These are phyloP conservation scores for Amanita molliuscula DNA, from an alignment of 768 basidiomycete genomes.

Conservation along the genomic window DNA sequence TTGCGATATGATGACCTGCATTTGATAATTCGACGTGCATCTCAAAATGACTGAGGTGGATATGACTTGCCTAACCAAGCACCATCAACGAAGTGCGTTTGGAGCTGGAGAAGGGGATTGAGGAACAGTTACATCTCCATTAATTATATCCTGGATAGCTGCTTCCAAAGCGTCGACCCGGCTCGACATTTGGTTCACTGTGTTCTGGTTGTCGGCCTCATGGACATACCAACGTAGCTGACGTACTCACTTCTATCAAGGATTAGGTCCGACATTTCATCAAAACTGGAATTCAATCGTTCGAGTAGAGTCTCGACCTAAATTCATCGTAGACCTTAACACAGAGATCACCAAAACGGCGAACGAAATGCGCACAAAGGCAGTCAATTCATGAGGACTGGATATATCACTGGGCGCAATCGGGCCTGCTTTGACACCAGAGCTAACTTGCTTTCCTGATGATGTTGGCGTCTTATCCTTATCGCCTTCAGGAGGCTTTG, in stretches of 20 bases:
- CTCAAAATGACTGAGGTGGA: not conserved
- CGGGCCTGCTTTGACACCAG: slow-evolving; percentile 23
- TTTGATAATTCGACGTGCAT: not conserved
- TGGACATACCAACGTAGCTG: slow-evolving; percentile 3
- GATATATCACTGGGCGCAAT: slow-evolving; percentile 59
- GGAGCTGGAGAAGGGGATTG: slow-evolving; percentile 48
- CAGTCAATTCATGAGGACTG: slow-evolving; percentile 89
- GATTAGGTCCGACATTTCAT: slow-evolving; percentile 88
- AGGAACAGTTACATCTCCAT: slow-evolving; percentile 54
- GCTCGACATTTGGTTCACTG: slow-evolving; percentile 90
- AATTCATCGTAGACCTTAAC: slow-evolving; percentile 3
- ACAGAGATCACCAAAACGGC: slow-evolving; percentile 3
- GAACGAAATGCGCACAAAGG: slow-evolving; percentile 57
- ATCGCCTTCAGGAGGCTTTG: slow-evolving; percentile 30
- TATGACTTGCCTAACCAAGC: not conserved
- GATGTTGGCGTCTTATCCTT: slow-evolving; percentile 45
- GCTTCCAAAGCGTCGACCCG: slow-evolving; percentile 85
- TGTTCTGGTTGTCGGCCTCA: not conserved
- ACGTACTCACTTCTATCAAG: slow-evolving; percentile 63
- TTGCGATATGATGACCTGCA: not conserved
- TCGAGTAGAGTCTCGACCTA: slow-evolving; percentile 86
- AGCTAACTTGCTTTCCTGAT: slow-evolving; percentile 26
- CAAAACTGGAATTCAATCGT: slow-evolving; percentile 84
- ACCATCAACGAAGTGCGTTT: slow-evolving; percentile 20
- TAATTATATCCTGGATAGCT: slow-evolving; percentile 89